These are phyloP conservation scores for Chlorophyllum brunneum DNA, from an alignment of 768 basidiomycete genomes.

Conservation along the genomic window DNA sequence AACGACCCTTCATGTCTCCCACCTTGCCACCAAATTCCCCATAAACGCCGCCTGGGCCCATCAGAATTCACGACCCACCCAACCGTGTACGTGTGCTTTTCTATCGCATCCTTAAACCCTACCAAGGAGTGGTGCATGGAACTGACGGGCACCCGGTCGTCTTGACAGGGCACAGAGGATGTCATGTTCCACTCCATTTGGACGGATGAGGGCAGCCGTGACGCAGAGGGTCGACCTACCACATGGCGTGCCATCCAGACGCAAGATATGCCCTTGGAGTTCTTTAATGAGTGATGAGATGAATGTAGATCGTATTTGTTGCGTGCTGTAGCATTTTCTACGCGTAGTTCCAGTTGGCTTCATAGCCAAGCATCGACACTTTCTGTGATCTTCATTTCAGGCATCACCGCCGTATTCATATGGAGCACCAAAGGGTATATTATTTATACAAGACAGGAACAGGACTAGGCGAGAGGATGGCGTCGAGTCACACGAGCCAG, in stretches of 20 bases:
- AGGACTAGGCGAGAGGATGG: constrained; percentile 8
- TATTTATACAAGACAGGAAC: constrained; percentile 13
- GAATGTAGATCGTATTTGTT: constrained; percentile 1
- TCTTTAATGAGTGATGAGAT: constrained; percentile 59
- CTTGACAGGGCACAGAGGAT: constrained; percentile 54
- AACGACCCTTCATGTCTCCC: background rate
- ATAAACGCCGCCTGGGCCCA: constrained; percentile 8
- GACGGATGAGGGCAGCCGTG: constrained; percentile 52
- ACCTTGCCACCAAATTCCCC: constrained; percentile 1
- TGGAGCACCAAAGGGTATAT: constrained; percentile 17
- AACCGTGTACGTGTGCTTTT: constrained; percentile 47
- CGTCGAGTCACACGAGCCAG: constrained; percentile 8
- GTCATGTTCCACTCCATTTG: constrained; percentile 70
- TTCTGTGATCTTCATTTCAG: no score
- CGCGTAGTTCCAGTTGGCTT: background rate
- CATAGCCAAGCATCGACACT: no score
- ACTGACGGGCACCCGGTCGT: constrained; percentile 5
- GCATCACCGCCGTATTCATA: background rate
- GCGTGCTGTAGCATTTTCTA: background rate
- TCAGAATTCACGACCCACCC: constrained; percentile 72
- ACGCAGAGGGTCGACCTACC: constrained; percentile 44
- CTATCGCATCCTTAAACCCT: constrained; percentile 8
- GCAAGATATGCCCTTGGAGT: constrained; percentile 52
- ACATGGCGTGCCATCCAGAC: constrained; percentile 67
- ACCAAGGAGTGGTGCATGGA: background rate